These are phyloP conservation scores for Yamadazyma conglobata DNA, from an alignment of 1,139 yeast genomes.

Conservation along the genomic window DNA sequence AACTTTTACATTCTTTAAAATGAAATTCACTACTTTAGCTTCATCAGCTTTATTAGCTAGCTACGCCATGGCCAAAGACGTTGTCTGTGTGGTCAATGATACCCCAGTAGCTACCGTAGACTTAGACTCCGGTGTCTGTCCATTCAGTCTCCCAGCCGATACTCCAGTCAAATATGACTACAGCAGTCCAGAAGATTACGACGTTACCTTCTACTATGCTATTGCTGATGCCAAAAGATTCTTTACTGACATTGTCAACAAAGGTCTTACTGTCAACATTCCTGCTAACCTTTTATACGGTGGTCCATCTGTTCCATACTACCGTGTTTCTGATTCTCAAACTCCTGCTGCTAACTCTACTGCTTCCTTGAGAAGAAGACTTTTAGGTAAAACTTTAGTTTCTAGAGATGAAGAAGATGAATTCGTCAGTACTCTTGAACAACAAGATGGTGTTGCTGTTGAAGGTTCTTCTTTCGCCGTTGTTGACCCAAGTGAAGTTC, in stretches of 20 bases:
- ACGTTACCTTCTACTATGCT: constrained; percentile 36
- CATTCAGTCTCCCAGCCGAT: constrained; percentile 30
- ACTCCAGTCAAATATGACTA: constrained; percentile 28
- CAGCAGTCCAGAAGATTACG: constrained; percentile 29
- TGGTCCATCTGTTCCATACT: constrained; percentile 21
- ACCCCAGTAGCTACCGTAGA: constrained; percentile 33
- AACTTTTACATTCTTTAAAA: constrained; percentile 6
- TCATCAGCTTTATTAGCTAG: constrained; percentile 15
- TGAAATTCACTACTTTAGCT: constrained; percentile 14
- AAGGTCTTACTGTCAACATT: constrained; percentile 30
- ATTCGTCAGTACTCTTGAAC: constrained; percentile 25
- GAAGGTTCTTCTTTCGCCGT: constrained; percentile 16
- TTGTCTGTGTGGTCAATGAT: constrained; percentile 37
- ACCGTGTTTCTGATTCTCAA: constrained; percentile 24
- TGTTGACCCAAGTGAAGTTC: constrained; percentile 14
- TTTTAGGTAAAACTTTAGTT: constrained; percentile 10
- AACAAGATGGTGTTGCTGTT: constrained; percentile 22
- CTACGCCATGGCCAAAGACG: constrained; percentile 17
- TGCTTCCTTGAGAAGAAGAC: constrained; percentile 37
- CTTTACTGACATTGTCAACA: constrained; percentile 34
- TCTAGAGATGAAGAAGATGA: constrained; percentile 14
- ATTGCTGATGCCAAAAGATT: constrained; percentile 20
- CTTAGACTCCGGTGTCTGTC: constrained; percentile 40
- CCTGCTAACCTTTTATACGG: constrained; percentile 33
- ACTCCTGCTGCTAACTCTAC: constrained; percentile 36